phyloP scores from a whole-genome alignment of 306 rosid genomes.

The Vigna angularis region DNA sequence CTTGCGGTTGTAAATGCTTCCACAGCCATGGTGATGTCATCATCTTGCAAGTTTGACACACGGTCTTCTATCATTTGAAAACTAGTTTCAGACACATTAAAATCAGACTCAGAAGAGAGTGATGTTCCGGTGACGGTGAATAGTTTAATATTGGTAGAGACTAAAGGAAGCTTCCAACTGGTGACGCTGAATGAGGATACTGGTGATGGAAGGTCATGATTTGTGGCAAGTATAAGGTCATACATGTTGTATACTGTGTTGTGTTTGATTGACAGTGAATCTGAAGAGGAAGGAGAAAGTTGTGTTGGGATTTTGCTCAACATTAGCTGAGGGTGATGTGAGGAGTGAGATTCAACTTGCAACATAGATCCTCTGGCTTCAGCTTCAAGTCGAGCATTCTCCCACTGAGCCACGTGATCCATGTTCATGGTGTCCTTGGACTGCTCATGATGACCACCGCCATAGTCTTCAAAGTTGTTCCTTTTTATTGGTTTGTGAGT shows the following conservation, averaged over 20 bases:
- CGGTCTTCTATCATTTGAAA: too few species aligned
- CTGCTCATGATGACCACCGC: not conserved
- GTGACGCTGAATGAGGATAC: conserved; percentile 35
- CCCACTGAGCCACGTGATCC: conserved; percentile 57
- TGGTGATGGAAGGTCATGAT: conserved; percentile 31
- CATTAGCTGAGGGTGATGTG: conserved; percentile 9
- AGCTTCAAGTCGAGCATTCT: conserved; percentile 50
- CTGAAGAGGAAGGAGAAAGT: conserved; percentile 28
- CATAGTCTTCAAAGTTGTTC: conserved; percentile 3
- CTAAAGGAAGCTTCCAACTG: too few species aligned
- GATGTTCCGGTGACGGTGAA: not conserved
- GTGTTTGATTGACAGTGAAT: not conserved
- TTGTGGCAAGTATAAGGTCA: conserved; percentile 31
- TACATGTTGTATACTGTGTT: conserved; percentile 27
- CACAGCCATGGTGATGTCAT: too few species aligned
- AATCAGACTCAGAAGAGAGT: too few species aligned
- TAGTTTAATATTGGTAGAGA: not conserved
- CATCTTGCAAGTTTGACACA: too few species aligned
- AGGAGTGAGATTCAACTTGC: not conserved
- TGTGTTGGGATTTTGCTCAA: conserved; percentile 27
- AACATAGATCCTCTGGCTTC: conserved; percentile 49
- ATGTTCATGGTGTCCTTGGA: not conserved
- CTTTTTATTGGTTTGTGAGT: conserved; percentile 49
- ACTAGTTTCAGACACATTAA: too few species aligned
- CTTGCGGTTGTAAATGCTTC: too few species aligned